These are phyloP conservation scores for Saccharomyces kudriavzevii DNA, from an alignment of 805 yeast species.

Conservation along the genomic window DNA sequence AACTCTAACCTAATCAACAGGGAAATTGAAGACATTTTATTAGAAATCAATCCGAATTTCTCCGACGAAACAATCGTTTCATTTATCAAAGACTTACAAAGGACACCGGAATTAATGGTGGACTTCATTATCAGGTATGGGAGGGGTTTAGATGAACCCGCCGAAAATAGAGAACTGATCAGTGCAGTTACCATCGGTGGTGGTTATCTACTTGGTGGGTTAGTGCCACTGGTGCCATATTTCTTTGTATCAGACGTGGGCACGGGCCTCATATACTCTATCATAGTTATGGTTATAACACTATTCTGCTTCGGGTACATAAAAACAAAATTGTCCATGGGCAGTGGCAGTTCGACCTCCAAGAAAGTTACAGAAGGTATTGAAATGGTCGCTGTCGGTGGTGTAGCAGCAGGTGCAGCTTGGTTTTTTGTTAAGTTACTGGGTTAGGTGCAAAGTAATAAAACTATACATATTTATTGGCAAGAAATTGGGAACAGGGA, in stretches of 20 bases:
- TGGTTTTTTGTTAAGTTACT: slow-evolving; percentile 82
- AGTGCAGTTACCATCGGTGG: slow-evolving; percentile 87
- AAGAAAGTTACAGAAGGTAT: slow-evolving; percentile 69
- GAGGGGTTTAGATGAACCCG: slow-evolving; percentile 91
- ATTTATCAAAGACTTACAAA: slow-evolving; percentile 71
- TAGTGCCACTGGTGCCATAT: slow-evolving; percentile 84
- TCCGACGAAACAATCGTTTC: slow-evolving; percentile 64
- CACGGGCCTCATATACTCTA: slow-evolving; percentile 67
- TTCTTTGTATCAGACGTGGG: slow-evolving; percentile 73
- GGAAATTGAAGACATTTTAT: slow-evolving; percentile 72
- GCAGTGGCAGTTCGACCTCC: slow-evolving; percentile 55
- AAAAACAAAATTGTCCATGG: slow-evolving; percentile 80
- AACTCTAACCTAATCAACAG: slow-evolving; percentile 59
- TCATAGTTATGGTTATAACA: slow-evolving; percentile 75
- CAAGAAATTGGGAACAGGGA: not conserved
- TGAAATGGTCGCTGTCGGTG: slow-evolving; percentile 92
- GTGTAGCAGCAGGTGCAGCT: slow-evolving; percentile 96
- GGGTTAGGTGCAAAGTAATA: slow-evolving; percentile 27
- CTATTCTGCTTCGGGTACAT: slow-evolving; percentile 79
- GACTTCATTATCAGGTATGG: slow-evolving; percentile 84
- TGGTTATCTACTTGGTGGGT: slow-evolving; percentile 86
- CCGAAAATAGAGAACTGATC: slow-evolving; percentile 80
- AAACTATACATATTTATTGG: not conserved
- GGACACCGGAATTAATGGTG: slow-evolving; percentile 68
- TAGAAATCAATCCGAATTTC: slow-evolving; percentile 51